Conservation (phyloP, 2,329 filamentous ascomycete genomes). For the Penicillium sclerotiorum region DNA sequence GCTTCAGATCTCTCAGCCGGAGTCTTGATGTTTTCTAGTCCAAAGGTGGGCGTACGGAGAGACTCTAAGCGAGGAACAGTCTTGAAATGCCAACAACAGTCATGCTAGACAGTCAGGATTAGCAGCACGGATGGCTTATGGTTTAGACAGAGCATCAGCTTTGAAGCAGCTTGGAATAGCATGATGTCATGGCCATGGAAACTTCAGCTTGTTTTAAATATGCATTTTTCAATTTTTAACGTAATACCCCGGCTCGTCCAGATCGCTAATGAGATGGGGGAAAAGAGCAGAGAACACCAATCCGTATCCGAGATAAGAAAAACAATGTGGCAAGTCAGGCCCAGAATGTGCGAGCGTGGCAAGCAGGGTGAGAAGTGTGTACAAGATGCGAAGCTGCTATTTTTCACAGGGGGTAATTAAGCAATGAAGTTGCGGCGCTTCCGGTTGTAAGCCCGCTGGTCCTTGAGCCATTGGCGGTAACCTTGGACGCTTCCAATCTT, state of each 20-base stretch:
- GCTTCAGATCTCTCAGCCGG: too few relatives aligned
- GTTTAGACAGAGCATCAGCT: too few relatives aligned
- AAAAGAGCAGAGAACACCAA: constrained; percentile 23
- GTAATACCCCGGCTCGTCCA: constrained; percentile 21
- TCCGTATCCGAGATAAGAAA: constrained; percentile 20
- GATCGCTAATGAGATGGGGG: constrained; percentile 27
- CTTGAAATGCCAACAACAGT: too few relatives aligned
- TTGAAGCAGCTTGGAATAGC: too few relatives aligned
- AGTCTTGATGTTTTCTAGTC: too few relatives aligned
- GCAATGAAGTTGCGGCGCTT: constrained; percentile 62
- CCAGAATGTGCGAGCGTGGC: constrained; percentile 2
- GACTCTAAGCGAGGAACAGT: too few relatives aligned
- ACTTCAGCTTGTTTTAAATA: constrained; percentile 5
- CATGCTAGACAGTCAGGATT: too few relatives aligned
- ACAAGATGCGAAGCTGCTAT: constrained; percentile 1
- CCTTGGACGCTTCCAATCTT: constrained; percentile 92
- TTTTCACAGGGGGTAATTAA: too few relatives aligned
- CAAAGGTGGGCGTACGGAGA: too few relatives aligned
- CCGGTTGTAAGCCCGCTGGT: constrained; percentile 95
- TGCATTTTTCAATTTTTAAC: constrained; percentile 20
- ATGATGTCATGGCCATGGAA: too few relatives aligned
- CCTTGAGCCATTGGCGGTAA: constrained; percentile 95
- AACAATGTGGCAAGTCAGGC: constrained; percentile 14
- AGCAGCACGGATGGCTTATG: too few relatives aligned
- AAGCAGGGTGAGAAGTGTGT: constrained; percentile 15